These are phyloP conservation scores for Phalaenopsis aphrodite DNA, from an alignment of 106 monocot species.

Conservation along the genomic window DNA sequence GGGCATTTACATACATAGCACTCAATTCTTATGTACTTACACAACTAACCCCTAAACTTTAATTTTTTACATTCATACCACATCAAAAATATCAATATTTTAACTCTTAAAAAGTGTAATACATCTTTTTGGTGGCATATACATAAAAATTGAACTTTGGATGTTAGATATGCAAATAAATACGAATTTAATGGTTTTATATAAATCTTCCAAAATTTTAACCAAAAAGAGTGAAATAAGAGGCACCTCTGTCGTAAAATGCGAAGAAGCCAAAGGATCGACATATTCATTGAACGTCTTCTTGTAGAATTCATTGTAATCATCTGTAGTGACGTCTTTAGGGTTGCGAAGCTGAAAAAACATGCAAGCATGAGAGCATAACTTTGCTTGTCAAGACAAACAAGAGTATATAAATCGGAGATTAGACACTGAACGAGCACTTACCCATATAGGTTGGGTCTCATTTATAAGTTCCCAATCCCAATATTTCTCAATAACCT, in stretches of 20 bases:
- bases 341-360: constrained; percentile 78
- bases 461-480: constrained; percentile 98
- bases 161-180: no score
- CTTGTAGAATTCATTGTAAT: constrained; percentile 98
- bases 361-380: not conserved
- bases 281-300: constrained; percentile 94
- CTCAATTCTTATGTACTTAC: no score
- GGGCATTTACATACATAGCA: no score
- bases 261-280: constrained; percentile 92
- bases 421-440: not conserved
- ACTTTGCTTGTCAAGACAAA: not conserved
- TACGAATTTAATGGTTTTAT: no score
- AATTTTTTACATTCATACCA: no score
- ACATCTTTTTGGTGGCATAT: no score
- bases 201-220: not conserved
- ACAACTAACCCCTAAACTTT: no score
- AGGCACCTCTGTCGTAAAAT: constrained; percentile 92
- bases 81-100: no score
- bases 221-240: not conserved
- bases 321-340: constrained; percentile 84
- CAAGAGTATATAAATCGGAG: not conserved
- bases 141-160: no score
- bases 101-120: no score
- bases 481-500: constrained; percentile 91
- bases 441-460: constrained; percentile 96